phyloP scores from a whole-genome alignment of 805 yeast species.

The Candida tallmaniae region DNA sequence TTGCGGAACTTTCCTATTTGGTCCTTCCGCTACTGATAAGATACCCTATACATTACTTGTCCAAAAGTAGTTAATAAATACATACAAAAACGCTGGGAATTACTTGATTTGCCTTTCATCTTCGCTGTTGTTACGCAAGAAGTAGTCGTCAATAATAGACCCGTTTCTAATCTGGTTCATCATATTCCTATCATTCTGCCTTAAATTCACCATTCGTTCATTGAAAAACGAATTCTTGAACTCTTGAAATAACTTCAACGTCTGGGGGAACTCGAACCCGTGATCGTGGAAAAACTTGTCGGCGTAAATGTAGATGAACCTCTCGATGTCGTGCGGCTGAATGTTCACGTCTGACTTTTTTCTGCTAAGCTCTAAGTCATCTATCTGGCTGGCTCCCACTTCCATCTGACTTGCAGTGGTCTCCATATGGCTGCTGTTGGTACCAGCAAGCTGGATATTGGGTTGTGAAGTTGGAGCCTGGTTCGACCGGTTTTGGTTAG shows the following conservation, averaged over 20 bases:
- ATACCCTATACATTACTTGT: too few species aligned
- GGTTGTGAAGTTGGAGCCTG: not conserved
- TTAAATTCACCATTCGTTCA: slow-evolving; percentile 33
- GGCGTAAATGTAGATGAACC: slow-evolving; percentile 38
- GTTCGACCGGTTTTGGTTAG: too few species aligned
- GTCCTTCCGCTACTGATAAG: too few species aligned
- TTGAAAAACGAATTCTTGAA: slow-evolving; percentile 38
- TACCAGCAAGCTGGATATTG: too few species aligned
- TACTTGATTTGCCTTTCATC: too few species aligned
- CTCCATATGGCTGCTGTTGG: too few species aligned
- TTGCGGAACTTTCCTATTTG: too few species aligned
- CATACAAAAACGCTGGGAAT: too few species aligned
- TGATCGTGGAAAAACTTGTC: slow-evolving; percentile 38
- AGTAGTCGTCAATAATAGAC: slow-evolving; percentile 21
- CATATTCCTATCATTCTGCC: slow-evolving; percentile 9
- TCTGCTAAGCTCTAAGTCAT: not conserved
- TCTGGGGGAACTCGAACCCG: slow-evolving; percentile 40
- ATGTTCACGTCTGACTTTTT: slow-evolving; percentile 8
- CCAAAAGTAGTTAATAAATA: too few species aligned
- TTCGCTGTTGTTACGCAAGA: too few species aligned
- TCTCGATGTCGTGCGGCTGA: slow-evolving; percentile 31
- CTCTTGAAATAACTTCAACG: slow-evolving; percentile 39
- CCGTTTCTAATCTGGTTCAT: slow-evolving; percentile 5
- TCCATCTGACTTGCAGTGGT: too few species aligned
- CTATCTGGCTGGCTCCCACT: too few species aligned